Conservation (phyloP, 202 grass and related monocot species). For the Tripidium arundinaceum region DNA sequence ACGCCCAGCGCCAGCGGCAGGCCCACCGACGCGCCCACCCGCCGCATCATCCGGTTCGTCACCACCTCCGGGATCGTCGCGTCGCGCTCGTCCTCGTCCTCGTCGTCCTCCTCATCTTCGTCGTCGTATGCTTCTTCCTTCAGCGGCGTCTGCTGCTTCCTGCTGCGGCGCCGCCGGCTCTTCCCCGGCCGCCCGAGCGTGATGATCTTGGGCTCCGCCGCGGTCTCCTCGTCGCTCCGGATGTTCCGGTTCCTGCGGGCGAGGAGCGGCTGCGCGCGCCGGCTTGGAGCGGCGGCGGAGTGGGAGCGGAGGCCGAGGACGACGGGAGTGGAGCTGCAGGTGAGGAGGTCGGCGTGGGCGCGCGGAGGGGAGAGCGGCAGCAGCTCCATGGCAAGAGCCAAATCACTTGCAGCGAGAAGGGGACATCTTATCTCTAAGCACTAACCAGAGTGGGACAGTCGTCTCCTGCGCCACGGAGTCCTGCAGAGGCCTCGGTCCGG, state of each 20-base stretch:
- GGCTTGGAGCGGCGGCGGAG: neutral
- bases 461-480: neutral
- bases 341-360: neutral
- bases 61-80: constrained; percentile 85
- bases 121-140: neutral
- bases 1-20: constrained; percentile 61
- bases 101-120: neutral
- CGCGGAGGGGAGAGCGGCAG: constrained; percentile 26
- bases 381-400: constrained; percentile 44
- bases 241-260: constrained; percentile 26
- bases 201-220: constrained; percentile 42
- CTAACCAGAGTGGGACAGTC: neutral
- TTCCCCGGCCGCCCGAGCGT: constrained; percentile 42
- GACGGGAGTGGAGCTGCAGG: neutral
- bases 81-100: constrained; percentile 42
- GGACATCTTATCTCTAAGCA: constrained; percentile 41
- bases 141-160: neutral
- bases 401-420: neutral
- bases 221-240: neutral
- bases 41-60: constrained; percentile 87
- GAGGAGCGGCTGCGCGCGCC: neutral
- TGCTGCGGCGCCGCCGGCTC: neutral
- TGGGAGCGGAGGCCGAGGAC: neutral
- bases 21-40: constrained; percentile 33
- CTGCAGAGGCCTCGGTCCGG: too few species aligned